These are phyloP conservation scores for Fistulina hepatica DNA, from an alignment of 1,284 basidiomycete species.

Conservation along the genomic window DNA sequence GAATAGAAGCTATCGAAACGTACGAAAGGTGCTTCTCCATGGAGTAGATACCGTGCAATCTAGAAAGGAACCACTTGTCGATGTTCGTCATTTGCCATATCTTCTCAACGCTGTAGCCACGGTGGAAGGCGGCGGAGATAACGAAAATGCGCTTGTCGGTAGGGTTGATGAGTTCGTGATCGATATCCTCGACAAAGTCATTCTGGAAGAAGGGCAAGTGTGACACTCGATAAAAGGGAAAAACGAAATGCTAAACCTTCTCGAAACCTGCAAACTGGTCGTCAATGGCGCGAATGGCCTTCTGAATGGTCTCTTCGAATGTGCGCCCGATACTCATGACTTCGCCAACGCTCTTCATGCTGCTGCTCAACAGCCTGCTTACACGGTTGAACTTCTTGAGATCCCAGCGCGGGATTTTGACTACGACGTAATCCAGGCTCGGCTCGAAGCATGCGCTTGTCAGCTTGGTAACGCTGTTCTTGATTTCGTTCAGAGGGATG, in stretches of 20 bases:
- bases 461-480: constrained; percentile 93
- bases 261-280: constrained; percentile 91
- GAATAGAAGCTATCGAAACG: constrained; percentile 20
- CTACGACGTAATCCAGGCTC: constrained; percentile 92
- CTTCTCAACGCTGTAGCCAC: constrained; percentile 90
- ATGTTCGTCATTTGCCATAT: constrained; percentile 97
- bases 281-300: constrained; percentile 94
- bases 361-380: constrained; percentile 77
- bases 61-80: constrained; percentile 95
- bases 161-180: constrained; percentile 79
- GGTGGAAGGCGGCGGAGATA: constrained; percentile 79
- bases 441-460: constrained; percentile 98
- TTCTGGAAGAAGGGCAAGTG: constrained; percentile 39
- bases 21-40: constrained; percentile 73
- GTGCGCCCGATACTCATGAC: constrained; percentile 98
- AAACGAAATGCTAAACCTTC: constrained; percentile 39
- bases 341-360: constrained; percentile 99
- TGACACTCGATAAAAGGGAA: background rate
- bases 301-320: constrained; percentile 97
- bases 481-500: constrained; percentile 96
- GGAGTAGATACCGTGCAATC: constrained; percentile 72
- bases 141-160: constrained; percentile 92
- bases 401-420: constrained; percentile 99
- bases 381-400: constrained; percentile 95
- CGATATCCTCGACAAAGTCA: constrained; percentile 71